These are phyloP conservation scores for Vanilla planifolia DNA, from an alignment of 106 monocot species.

Conservation along the genomic window DNA sequence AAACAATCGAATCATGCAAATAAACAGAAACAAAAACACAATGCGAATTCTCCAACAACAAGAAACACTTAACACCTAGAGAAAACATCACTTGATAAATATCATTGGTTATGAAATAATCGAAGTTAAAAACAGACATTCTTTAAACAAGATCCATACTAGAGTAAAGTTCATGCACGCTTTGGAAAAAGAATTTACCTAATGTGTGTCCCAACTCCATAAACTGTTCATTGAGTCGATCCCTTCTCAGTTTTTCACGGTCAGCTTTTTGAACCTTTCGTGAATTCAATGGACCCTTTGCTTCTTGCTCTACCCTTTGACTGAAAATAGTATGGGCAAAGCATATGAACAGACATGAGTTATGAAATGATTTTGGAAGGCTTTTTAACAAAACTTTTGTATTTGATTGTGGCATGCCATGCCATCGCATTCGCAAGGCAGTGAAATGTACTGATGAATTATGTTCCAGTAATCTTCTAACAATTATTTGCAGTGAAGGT, in stretches of 20 bases:
- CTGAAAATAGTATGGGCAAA: slow-evolving; percentile 16
- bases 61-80: background rate
- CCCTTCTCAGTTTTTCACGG: slow-evolving; percentile 89
- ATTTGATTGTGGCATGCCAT: too few species aligned
- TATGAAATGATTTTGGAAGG: too few species aligned
- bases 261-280: slow-evolving; percentile 94
- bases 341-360: background rate
- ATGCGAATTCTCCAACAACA: background rate
- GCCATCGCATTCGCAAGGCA: too few species aligned
- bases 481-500: too few species aligned
- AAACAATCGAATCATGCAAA: too few species aligned
- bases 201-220: slow-evolving; percentile 68
- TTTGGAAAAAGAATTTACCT: slow-evolving; percentile 32
- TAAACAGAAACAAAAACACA: too few species aligned
- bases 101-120: background rate
- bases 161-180: background rate
- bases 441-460: too few species aligned
- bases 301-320: slow-evolving; percentile 28
- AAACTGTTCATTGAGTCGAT: slow-evolving; percentile 89
- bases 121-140: background rate
- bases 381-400: too few species aligned
- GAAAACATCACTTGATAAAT: too few species aligned
- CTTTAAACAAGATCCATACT: background rate
- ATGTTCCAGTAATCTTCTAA: background rate
- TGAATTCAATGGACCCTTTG: slow-evolving; percentile 28